Percentiles rank a stretch among this genome's conserved stretches.
phyloP scores from a whole-genome alignment of 441 rosid genomes.

The Brassica hybrid region DNA sequence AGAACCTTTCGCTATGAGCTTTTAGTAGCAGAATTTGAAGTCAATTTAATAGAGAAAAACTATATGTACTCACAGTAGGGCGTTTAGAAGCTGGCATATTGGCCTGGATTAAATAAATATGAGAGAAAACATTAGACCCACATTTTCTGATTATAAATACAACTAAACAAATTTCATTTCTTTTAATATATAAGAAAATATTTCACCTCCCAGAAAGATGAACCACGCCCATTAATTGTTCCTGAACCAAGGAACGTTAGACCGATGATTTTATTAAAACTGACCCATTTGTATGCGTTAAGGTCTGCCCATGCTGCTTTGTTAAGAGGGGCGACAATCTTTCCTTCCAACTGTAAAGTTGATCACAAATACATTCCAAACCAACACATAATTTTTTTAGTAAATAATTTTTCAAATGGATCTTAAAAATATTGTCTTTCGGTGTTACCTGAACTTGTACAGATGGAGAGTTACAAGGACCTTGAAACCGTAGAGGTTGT shows the following conservation, averaged over 20 bases:
- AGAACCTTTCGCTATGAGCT: not conserved
- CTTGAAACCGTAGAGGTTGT: slow-evolving; percentile 21
- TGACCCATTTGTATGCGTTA: not conserved
- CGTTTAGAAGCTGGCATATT: not conserved
- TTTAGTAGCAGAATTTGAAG: not conserved
- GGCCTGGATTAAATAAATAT: not conserved
- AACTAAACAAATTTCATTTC: not conserved
- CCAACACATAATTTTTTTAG: not conserved
- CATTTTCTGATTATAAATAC: not conserved
- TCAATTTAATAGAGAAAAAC: not conserved
- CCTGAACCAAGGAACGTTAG: slow-evolving; percentile 43
- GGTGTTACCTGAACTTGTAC: slow-evolving; percentile 25
- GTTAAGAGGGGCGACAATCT: slow-evolving; percentile 33
- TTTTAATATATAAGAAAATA: not conserved
- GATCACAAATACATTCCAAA: not conserved
- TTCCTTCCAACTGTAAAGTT: slow-evolving; percentile 37
- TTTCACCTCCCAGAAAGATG: slow-evolving; percentile 42
- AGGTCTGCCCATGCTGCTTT: slow-evolving; percentile 23
- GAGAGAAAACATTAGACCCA: not conserved
- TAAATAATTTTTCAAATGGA: not conserved
- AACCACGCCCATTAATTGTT: slow-evolving; percentile 46
- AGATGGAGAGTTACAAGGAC: slow-evolving; percentile 27
- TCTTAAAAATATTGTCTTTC: not conserved
- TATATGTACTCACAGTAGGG: slow-evolving; percentile 36
- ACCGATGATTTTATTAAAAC: too few relatives aligned